Conservation (phyloP, 2,329 filamentous ascomycete genomes). For the Colletotrichum destructivum region DNA sequence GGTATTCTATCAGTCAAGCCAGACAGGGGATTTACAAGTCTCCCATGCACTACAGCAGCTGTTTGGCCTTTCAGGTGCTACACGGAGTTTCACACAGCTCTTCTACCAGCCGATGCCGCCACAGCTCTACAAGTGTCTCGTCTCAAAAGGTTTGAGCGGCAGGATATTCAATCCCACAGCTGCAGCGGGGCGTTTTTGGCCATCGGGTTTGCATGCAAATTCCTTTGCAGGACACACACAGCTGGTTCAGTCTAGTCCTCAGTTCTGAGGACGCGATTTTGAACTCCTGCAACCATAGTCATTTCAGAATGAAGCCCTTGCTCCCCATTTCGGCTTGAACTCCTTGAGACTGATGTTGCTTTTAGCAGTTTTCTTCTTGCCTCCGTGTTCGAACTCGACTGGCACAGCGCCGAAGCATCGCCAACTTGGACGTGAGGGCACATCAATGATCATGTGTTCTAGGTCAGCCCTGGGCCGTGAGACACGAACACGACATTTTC, state of each 20-base stretch:
- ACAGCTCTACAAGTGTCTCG: background rate
- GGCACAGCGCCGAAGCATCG: background rate
- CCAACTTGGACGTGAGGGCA: background rate
- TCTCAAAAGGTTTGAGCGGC: background rate
- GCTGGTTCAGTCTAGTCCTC: background rate
- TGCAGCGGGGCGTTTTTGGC: background rate
- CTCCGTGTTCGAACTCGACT: background rate
- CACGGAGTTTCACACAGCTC: background rate
- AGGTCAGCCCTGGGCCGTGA: slow-evolving; percentile 4
- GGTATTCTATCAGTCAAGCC: background rate
- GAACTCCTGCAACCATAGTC: background rate
- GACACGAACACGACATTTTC: background rate
- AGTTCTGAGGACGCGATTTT: background rate
- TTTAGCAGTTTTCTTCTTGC: background rate
- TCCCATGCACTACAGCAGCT: background rate
- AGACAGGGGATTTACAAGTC: background rate
- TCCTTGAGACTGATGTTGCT: background rate
- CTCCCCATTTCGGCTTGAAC: background rate
- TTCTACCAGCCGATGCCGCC: background rate
- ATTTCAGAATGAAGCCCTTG: background rate
- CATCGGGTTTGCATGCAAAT: background rate
- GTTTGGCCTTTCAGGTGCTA: background rate
- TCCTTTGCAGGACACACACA: background rate
- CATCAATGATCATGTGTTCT: background rate
- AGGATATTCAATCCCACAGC: background rate